These are phyloP conservation scores for Letharia columbiana DNA, from an alignment of 495 filamentous ascomycete species.

Conservation along the genomic window DNA sequence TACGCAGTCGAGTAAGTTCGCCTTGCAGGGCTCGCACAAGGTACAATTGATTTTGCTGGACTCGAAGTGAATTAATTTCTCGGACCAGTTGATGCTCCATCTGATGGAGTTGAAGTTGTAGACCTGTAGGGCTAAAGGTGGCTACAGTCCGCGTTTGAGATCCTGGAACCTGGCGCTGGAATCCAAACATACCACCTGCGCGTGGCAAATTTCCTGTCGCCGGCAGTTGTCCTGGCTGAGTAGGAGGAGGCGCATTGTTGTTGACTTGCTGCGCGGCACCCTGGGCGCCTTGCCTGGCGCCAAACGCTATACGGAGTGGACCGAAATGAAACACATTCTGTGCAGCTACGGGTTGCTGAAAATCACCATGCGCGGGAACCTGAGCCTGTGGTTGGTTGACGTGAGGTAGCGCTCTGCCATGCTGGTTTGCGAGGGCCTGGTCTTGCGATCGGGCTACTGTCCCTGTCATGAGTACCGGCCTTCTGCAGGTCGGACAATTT, in stretches of 20 bases:
- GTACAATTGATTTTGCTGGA: slow-evolving; percentile 49
- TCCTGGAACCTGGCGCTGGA: slow-evolving; percentile 33
- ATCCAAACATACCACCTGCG: slow-evolving; percentile 31
- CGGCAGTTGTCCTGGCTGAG: slow-evolving; percentile 35
- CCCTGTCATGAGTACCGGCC: slow-evolving; percentile 53
- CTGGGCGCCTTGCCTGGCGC: slow-evolving; percentile 46
- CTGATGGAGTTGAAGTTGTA: slow-evolving; percentile 50
- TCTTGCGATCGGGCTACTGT: slow-evolving; percentile 27
- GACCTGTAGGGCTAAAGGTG: slow-evolving; percentile 23
- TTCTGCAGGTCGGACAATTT: slow-evolving; percentile 89
- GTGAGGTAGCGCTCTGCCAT: slow-evolving; percentile 29
- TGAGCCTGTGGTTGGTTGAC: slow-evolving; percentile 29
- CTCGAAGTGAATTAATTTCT: slow-evolving; percentile 49
- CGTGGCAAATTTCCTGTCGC: slow-evolving; percentile 2
- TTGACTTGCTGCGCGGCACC: slow-evolving; percentile 45
- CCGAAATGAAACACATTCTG: slow-evolving; percentile 47
- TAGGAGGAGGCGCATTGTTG: slow-evolving; percentile 31
- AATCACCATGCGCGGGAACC: slow-evolving; percentile 2
- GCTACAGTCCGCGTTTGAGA: slow-evolving; percentile 20
- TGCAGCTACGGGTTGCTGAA: slow-evolving; percentile 23
- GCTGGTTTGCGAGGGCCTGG: slow-evolving; percentile 29
- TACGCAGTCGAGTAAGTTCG: slow-evolving; percentile 56
- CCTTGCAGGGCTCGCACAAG: slow-evolving; percentile 48
- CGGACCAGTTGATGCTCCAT: slow-evolving; percentile 59
- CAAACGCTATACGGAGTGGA: slow-evolving; percentile 50